These are phyloP conservation scores for Cerioporus squamosus DNA, from an alignment of 1,284 basidiomycete species.

Conservation along the genomic window DNA sequence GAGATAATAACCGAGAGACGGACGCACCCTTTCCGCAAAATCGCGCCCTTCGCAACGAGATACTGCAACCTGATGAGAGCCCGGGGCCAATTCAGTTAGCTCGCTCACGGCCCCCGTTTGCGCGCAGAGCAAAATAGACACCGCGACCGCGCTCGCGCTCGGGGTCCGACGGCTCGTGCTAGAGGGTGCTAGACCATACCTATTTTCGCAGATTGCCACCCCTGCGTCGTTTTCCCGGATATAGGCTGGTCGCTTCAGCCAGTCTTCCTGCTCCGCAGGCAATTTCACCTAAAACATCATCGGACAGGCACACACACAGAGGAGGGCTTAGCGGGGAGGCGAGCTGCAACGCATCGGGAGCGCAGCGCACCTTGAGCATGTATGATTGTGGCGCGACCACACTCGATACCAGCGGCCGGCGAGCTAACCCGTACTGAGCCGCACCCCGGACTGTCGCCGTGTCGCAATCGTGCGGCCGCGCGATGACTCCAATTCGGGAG, in stretches of 20 bases:
- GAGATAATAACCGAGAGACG: constrained; percentile 5
- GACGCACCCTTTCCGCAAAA: constrained; percentile 77
- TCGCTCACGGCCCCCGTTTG: constrained; percentile 24
- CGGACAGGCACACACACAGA: not conserved
- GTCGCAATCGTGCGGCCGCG: constrained; percentile 79
- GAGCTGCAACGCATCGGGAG: not conserved
- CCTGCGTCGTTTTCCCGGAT: constrained; percentile 77
- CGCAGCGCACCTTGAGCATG: constrained; percentile 70
- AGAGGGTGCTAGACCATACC: constrained; percentile 44
- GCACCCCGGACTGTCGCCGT: constrained; percentile 84
- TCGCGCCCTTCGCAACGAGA: constrained; percentile 81
- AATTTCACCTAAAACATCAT: constrained; percentile 65
- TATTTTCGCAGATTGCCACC: constrained; percentile 78
- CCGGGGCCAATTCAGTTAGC: not conserved
- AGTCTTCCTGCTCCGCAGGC: constrained; percentile 80
- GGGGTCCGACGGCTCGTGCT: not conserved
- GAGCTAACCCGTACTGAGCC: constrained; percentile 81
- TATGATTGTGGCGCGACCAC: constrained; percentile 81
- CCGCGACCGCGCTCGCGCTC: constrained; percentile 10
- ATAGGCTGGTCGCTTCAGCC: constrained; percentile 80
- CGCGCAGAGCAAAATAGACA: not conserved
- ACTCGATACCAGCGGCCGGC: constrained; percentile 72
- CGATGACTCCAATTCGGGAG: constrained; percentile 68
- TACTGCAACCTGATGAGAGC: constrained; percentile 66
- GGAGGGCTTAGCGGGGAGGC: not conserved